Conservation (phyloP, 2,329 filamentous ascomycete species). For the Mycosphaerella sp. region DNA sequence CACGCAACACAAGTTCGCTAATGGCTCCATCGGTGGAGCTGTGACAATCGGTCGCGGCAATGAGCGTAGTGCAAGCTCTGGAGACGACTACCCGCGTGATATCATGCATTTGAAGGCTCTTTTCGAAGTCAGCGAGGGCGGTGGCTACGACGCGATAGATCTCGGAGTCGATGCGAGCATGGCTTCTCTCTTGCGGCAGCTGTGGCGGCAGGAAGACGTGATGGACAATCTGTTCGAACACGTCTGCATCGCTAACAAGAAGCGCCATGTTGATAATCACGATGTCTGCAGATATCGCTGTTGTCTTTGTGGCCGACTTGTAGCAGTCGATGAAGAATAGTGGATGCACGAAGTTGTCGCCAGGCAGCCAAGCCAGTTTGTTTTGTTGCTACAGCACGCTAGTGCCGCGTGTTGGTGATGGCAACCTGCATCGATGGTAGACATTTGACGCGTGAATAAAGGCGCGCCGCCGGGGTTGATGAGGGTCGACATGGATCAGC, state of each 20-base stretch:
- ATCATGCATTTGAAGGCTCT: background rate
- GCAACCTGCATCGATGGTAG: background rate
- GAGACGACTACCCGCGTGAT: background rate
- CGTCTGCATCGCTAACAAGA: slow-evolving; percentile 3
- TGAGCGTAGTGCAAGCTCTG: background rate
- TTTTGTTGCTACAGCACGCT: background rate
- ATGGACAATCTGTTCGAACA: slow-evolving; percentile 29
- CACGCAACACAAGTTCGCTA: slow-evolving; percentile 1
- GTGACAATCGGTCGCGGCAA: slow-evolving; percentile 1
- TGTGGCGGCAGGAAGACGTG: slow-evolving; percentile 42
- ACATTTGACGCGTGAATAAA: background rate
- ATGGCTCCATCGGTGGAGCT: background rate
- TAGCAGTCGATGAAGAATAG: background rate
- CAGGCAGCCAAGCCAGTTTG: background rate
- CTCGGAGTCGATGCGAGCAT: slow-evolving; percentile 2
- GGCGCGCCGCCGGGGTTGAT: background rate
- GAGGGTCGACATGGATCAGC: background rate
- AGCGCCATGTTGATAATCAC: slow-evolving; percentile 1
- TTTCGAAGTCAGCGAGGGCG: background rate
- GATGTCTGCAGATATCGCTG: background rate
- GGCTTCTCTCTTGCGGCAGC: slow-evolving; percentile 11
- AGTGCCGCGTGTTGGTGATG: background rate
- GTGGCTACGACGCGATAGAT: slow-evolving; percentile 1
- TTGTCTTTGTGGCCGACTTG: background rate
- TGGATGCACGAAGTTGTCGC: background rate